Percentiles rank a stretch among this genome's conserved stretches.
Conservation (phyloP, 1,284 basidiomycete genomes). For the Pyrrhoderma lamaoense region DNA sequence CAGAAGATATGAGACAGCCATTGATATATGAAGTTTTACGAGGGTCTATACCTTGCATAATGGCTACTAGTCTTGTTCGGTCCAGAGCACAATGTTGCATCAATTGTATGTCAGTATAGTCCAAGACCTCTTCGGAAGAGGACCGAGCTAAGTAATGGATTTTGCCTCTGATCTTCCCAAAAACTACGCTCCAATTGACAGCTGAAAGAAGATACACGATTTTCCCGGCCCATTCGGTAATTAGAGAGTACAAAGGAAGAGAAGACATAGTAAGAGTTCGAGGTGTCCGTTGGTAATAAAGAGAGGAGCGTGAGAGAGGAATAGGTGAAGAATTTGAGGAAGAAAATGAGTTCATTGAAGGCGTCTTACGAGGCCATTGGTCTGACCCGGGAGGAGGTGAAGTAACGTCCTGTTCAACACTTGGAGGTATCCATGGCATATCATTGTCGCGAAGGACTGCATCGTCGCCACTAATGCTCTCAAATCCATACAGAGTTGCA, state of each 20-base stretch:
- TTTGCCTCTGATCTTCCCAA: slow-evolving; percentile 65
- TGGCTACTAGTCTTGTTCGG: slow-evolving; percentile 51
- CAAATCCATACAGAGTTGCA: slow-evolving; percentile 64
- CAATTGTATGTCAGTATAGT: slow-evolving; percentile 68
- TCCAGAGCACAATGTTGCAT: slow-evolving; percentile 70
- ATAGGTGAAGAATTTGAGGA: slow-evolving; percentile 33
- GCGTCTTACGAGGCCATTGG: slow-evolving; percentile 29
- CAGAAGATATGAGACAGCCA: slow-evolving; percentile 2
- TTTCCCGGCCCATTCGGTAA: slow-evolving; percentile 64
- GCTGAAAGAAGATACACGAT: slow-evolving; percentile 86
- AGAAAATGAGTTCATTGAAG: slow-evolving; percentile 37
- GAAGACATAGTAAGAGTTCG: slow-evolving; percentile 52
- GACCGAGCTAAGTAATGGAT: slow-evolving; percentile 55
- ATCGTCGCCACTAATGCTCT: slow-evolving; percentile 39
- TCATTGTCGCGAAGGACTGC: slow-evolving; percentile 8
- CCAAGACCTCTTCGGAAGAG: slow-evolving; percentile 46
- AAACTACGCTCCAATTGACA: slow-evolving; percentile 84
- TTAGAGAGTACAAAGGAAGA: slow-evolving; percentile 50
- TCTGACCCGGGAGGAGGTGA: slow-evolving; percentile 6
- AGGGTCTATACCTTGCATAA: slow-evolving; percentile 49
- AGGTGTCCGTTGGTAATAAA: slow-evolving; percentile 61
- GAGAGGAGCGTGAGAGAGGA: slow-evolving; percentile 37
- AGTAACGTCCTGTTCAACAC: slow-evolving; percentile 17
- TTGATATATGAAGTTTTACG: neutral
- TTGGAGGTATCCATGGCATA: slow-evolving; percentile 20